Evolutionary conservation across 140 eudicot species (phyloP), one percentile per base, ranked within the genome.

Genomic region (Oenanthe javanica): DNA sequence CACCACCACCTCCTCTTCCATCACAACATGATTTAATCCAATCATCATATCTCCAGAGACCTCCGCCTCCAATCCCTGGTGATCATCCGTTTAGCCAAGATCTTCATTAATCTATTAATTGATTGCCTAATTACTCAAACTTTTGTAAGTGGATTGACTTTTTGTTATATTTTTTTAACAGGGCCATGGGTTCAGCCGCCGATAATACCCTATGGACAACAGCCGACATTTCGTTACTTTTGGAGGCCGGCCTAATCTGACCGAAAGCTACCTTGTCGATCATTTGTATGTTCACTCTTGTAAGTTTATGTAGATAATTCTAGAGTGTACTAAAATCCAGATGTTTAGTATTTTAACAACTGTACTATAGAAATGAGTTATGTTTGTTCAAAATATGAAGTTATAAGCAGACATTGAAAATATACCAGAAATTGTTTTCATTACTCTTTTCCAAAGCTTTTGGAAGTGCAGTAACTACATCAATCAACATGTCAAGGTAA

Each of bases 1-100:
- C 72, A 54, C 76, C 89, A 13, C 85, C 90, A 25, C 87, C 86
- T 6, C 84, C 86, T 7, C 84, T 87, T 46, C 85, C 84, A 3
- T 88, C 85, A 16, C 23, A 16, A 15, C n/a, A 16, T 4, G 63
- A 54, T 54, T 21, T 21, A 4, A 4, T 52, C 16, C 21, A 16
- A 54, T 54, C 63, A 16, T 54, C 23, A 54, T n/a, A 54, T 16
- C 63, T 54, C 23, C 63, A 18, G 23, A 54, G 63, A 54, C 23
- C 63, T 16, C 23, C 5, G 9, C 63, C 23, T 54, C 23, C 63
- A 54, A 18, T 54, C 0, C 19, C 5, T 1, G 63, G 63, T 54
- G 9, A 16, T 54, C 9, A 21, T 54, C 9, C 23, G 5, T 54
- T 2, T 54, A 54, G 23, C 63, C 23, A 54, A 16, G 23, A 54